Evolutionary conservation across 345 rosid genomes (phyloP).

Genomic region (Eucalyptus sp.): DNA sequence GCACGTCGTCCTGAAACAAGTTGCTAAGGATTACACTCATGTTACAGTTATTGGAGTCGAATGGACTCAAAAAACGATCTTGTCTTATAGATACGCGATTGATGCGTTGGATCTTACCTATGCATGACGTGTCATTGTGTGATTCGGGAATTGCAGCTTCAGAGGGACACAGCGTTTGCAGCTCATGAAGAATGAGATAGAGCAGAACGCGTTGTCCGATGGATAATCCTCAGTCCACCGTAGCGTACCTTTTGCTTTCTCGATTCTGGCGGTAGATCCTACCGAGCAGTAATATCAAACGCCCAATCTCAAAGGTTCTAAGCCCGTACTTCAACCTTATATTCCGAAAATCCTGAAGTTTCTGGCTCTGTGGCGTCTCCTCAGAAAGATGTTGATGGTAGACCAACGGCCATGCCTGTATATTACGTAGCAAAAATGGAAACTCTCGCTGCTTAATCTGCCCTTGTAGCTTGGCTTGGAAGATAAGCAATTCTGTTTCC

Average conservation of each 20-base stretch:
- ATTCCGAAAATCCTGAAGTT: background rate
- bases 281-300: slow-evolving; percentile 56
- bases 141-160: slow-evolving; percentile 26
- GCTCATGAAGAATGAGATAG: slow-evolving; percentile 40
- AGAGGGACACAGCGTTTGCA: slow-evolving; percentile 44
- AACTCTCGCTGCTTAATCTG: background rate
- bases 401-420: background rate
- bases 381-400: background rate
- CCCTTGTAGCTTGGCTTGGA: background rate
- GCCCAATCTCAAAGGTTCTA: slow-evolving; percentile 74
- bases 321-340: slow-evolving; percentile 1
- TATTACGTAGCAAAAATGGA: background rate
- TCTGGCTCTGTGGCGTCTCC: background rate
- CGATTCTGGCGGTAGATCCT: slow-evolving; percentile 91
- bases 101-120: background rate
- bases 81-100: background rate
- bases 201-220: slow-evolving; percentile 26
- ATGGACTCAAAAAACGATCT: background rate
- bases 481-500: background rate
- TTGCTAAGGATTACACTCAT: background rate
- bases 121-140: background rate
- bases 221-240: slow-evolving; percentile 11
- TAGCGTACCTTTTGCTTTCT: slow-evolving; percentile 63
- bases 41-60: background rate
- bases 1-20: background rate